Conservation (phyloP, 176 grass and related monocot species). For the Avena insularis region DNA sequence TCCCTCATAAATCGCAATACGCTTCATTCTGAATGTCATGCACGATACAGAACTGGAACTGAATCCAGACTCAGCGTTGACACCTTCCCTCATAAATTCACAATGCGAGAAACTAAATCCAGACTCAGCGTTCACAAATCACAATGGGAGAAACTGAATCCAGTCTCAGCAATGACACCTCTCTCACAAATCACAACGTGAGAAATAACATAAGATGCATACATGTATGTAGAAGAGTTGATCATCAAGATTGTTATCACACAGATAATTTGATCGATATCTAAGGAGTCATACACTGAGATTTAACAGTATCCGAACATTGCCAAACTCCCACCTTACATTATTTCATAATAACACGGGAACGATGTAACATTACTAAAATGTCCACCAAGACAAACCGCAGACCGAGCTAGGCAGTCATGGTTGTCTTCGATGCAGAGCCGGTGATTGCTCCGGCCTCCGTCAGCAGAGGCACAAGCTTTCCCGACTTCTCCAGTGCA, state of each 20-base stretch:
- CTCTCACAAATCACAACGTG: too few relatives aligned
- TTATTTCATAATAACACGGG: conserved; percentile 33
- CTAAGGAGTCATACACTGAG: background rate
- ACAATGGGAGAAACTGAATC: too few relatives aligned
- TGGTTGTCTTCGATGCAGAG: conserved; percentile 27
- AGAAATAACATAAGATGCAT: too few relatives aligned
- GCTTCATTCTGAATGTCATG: background rate
- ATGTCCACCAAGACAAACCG: background rate
- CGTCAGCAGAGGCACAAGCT: conserved; percentile 72
- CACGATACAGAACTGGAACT: background rate
- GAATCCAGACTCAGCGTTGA: background rate
- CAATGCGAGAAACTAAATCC: too few relatives aligned
- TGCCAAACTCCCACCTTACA: conserved; percentile 5
- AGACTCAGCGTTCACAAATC: too few relatives aligned
- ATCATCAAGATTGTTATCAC: background rate
- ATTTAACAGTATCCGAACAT: background rate
- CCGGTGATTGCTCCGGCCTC: conserved; percentile 68
- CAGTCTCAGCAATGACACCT: too few relatives aligned
- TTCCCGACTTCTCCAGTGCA: conserved; percentile 57
- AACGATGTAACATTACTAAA: background rate
- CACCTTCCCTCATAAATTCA: too few relatives aligned
- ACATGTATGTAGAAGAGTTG: too few relatives aligned
- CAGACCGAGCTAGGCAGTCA: conserved; percentile 27
- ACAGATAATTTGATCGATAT: background rate
- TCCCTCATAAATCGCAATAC: background rate